phyloP scores from a whole-genome alignment of 1,139 yeast species.

The Pichia sp. region DNA sequence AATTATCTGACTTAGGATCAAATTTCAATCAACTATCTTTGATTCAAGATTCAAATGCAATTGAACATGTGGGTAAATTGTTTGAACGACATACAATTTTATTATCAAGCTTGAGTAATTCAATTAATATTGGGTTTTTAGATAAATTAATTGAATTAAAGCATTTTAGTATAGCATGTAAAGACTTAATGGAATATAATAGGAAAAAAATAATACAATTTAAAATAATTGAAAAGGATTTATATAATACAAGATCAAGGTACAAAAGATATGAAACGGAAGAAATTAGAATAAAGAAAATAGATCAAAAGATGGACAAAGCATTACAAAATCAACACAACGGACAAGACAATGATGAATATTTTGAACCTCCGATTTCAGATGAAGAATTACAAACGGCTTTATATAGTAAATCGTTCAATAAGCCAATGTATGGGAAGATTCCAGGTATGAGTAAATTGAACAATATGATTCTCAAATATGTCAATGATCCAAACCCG shows the following conservation, averaged over 20 bases:
- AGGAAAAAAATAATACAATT: constrained; percentile 63
- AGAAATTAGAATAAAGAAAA: constrained; percentile 37
- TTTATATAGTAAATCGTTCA: constrained; percentile 24
- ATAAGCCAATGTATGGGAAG: constrained; percentile 25
- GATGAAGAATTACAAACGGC: constrained; percentile 34
- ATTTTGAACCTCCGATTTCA: constrained; percentile 25
- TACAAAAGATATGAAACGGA: constrained; percentile 37
- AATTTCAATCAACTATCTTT: constrained; percentile 69
- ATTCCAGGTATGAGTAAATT: constrained; percentile 42
- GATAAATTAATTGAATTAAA: constrained; percentile 85
- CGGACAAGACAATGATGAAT: constrained; percentile 3
- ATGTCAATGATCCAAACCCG: constrained; percentile 49
- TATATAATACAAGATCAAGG: constrained; percentile 41
- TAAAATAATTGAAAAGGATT: constrained; percentile 48
- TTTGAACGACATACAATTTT: constrained; percentile 67
- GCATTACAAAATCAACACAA: constrained; percentile 16
- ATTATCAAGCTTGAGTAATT: constrained; percentile 60
- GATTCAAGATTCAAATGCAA: constrained; percentile 43
- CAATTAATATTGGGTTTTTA: constrained; percentile 63
- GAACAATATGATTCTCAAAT: constrained; percentile 47
- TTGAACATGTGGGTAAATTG: constrained; percentile 76
- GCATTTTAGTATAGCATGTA: constrained; percentile 62
- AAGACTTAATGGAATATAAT: constrained; percentile 63
- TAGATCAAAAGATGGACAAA: constrained; percentile 31
- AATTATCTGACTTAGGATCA: constrained; percentile 64